These are phyloP conservation scores for Starmerella apicola DNA, from an alignment of 805 yeast genomes.

Conservation along the genomic window DNA sequence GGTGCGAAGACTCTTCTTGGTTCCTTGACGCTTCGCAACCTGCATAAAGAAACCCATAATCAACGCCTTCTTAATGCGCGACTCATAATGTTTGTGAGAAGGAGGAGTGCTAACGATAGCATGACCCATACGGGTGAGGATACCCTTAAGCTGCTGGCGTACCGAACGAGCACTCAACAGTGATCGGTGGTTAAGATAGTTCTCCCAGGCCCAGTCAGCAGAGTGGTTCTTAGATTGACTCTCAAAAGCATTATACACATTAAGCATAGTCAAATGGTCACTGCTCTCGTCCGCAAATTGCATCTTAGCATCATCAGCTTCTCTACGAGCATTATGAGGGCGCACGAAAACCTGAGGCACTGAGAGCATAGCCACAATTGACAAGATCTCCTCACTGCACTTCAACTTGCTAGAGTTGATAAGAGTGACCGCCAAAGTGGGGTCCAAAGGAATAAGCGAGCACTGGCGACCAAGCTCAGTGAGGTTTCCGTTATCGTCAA, in stretches of 20 bases:
- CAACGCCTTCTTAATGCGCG: slow-evolving; percentile 72
- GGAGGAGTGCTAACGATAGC: slow-evolving; percentile 57
- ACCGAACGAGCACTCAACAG: slow-evolving; percentile 78
- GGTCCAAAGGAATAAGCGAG: slow-evolving; percentile 89
- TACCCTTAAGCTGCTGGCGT: slow-evolving; percentile 64
- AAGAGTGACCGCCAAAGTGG: slow-evolving; percentile 85
- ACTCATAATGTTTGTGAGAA: slow-evolving; percentile 54
- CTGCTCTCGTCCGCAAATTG: slow-evolving; percentile 88
- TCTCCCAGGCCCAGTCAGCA: slow-evolving; percentile 82
- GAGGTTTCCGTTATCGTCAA: slow-evolving; percentile 82
- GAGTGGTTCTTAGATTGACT: slow-evolving; percentile 13
- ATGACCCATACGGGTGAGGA: slow-evolving; percentile 72
- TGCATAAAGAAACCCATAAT: slow-evolving; percentile 97
- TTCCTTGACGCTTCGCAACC: slow-evolving; percentile 80
- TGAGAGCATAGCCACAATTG: slow-evolving; percentile 79
- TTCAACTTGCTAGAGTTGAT: slow-evolving; percentile 75
- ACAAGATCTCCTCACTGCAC: slow-evolving; percentile 79
- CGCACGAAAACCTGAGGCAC: slow-evolving; percentile 93
- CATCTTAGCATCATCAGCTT: slow-evolving; percentile 84
- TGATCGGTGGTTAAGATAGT: slow-evolving; percentile 74
- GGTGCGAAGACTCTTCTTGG: slow-evolving; percentile 60
- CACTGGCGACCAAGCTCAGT: slow-evolving; percentile 84
- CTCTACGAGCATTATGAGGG: slow-evolving; percentile 74
- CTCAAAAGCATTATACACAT: slow-evolving; percentile 74
- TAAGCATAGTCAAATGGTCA: slow-evolving; percentile 81